Conservation (phyloP, 1,139 yeast genomes). For the Protomyces pachydermus region DNA sequence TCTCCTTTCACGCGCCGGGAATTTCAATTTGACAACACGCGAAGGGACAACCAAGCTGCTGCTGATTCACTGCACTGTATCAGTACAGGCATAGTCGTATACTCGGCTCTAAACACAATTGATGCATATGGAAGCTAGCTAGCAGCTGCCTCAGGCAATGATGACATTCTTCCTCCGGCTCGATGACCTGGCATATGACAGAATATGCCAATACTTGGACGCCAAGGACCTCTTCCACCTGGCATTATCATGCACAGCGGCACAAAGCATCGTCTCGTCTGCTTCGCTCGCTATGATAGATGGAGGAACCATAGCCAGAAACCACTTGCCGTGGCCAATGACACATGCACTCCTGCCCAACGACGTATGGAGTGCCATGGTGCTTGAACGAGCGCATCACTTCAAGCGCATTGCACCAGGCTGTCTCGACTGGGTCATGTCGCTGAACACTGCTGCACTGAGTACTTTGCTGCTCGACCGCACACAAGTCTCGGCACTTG, state of each 20-base stretch:
- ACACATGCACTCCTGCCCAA: neutral
- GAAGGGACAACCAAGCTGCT: no score
- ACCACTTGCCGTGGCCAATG: neutral
- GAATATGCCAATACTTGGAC: neutral
- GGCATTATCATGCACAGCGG: neutral
- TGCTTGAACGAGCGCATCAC: neutral
- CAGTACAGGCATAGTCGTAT: no score
- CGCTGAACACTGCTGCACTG: neutral
- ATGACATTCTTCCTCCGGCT: neutral
- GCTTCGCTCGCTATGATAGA: neutral
- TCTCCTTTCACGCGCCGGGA: no score
- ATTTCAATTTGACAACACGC: no score
- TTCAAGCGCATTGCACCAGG: neutral
- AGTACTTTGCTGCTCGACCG: neutral
- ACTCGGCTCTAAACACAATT: no score
- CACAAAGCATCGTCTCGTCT: neutral
- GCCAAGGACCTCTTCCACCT: neutral
- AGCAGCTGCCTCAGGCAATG: neutral
- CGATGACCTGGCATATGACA: neutral
- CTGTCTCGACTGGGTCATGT: neutral
- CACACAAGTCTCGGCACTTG: neutral
- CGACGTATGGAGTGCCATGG: neutral
- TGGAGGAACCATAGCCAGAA: neutral
- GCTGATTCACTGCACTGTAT: no score
- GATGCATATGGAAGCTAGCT: no score